Base-by-base conservation (phyloP, 2,329 filamentous ascomycete genomes). In the Tolypocladium sp. region DNA sequence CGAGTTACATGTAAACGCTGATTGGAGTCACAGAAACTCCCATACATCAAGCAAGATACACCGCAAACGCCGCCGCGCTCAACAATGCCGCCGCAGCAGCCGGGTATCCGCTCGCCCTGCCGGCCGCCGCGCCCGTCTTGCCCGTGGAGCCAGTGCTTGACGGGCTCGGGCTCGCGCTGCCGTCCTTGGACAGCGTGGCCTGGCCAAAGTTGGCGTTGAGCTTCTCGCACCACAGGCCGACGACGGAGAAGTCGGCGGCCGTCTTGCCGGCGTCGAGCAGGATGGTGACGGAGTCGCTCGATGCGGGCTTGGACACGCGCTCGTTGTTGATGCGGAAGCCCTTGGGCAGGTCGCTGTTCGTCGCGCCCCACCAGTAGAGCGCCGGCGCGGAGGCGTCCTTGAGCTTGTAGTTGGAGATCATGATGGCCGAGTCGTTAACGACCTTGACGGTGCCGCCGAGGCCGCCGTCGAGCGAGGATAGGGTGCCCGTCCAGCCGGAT, bases 301-400 rank as follows among this genome's bases (percentile, higher is more conserved):
- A 57, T 22, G 65, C 61, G 7, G 61, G 53, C 40, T 59, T 44
- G 35, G 57, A 62, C 37, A 69, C 62, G 17, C 63, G 66, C 35
- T 61, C 55, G 44, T 68, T 68, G 52, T 61, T 65, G 61, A 69
- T 66, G 49, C 67, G 67, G 64, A 68, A 69, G 22, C 67, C 67
- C 38, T 62, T 35, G 42, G 59, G 56, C 49, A 69, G 58, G 17
- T 61, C 37, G 22, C 58, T 60, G 55, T 54, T 58, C 9, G 61
- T 64, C 8, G 63, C 55, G 13, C 67, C 67, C 67, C 67, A 69
- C 67, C 67, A 69, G 62, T 69, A 68, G 12, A 69, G 63, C 5
- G 65, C 66, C 4, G 67, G 67, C 7, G 67, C 67, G 27, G 60
- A 63, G 57, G 65, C 67, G 17, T 66, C 64, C 27, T 65, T 59